phyloP scores from a whole-genome alignment of 805 yeast genomes.

The Blastobotrys terrestris region DNA sequence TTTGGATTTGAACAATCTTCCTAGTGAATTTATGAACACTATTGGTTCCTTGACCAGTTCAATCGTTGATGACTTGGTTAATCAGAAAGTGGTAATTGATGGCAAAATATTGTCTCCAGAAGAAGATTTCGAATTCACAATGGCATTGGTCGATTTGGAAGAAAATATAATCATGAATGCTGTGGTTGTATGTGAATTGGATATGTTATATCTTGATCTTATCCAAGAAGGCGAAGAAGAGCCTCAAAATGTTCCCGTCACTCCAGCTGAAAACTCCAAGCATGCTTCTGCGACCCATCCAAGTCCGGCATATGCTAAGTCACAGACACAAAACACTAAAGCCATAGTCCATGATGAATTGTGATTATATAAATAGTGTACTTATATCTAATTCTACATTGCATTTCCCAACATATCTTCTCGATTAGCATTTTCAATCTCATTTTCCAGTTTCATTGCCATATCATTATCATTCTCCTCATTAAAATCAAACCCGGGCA shows the following conservation, averaged over 20 bases:
- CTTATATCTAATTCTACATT: neutral
- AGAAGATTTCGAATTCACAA: neutral
- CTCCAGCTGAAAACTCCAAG: neutral
- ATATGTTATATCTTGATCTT: neutral
- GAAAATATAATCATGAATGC: neutral
- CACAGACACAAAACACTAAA: neutral
- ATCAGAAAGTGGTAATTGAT: neutral
- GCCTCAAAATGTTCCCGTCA: neutral
- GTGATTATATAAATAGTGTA: neutral
- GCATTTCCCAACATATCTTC: neutral
- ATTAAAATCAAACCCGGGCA: neutral
- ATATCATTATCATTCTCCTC: constrained; percentile 7
- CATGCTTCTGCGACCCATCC: neutral
- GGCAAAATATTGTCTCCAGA: neutral
- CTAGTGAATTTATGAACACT: neutral
- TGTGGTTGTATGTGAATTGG: neutral
- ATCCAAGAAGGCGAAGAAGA: neutral
- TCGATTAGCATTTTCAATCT: constrained; percentile 4
- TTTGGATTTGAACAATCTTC: neutral
- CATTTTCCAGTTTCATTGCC: constrained; percentile 4
- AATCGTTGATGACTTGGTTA: neutral
- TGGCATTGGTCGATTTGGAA: neutral
- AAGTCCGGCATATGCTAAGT: neutral
- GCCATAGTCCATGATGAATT: neutral
- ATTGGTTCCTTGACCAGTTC: neutral